Percentiles rank a stretch among this genome's conserved stretches.
Conservation (phyloP, 495 filamentous ascomycete species). For the Trichoderma orchidacearum region DNA sequence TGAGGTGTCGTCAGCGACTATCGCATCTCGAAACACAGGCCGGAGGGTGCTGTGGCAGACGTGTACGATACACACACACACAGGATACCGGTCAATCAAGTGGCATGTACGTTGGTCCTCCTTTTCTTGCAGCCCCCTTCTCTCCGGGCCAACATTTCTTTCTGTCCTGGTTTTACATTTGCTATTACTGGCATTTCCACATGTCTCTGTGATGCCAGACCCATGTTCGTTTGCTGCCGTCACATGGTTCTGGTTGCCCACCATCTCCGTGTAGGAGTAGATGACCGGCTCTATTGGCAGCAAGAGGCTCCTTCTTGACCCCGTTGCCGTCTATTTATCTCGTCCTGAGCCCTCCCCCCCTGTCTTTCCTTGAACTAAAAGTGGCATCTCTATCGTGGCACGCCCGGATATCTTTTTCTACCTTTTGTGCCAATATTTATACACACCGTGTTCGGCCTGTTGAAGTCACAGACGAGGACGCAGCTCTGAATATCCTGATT, state of each 20-base stretch:
- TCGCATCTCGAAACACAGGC: neutral
- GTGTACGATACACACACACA: neutral
- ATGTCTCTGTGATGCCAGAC: neutral
- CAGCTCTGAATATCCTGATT: no score
- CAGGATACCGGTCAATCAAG: neutral
- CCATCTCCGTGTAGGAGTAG: neutral
- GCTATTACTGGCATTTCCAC: neutral
- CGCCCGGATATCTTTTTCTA: no score
- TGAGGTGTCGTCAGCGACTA: neutral
- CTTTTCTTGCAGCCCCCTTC: neutral
- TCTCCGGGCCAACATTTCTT: neutral
- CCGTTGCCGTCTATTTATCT: neutral
- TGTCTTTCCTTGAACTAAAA: neutral
- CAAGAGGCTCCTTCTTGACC: neutral
- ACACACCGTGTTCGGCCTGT: no score
- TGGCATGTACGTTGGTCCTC: neutral
- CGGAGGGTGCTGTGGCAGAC: neutral
- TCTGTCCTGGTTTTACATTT: neutral
- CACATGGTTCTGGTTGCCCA: neutral
- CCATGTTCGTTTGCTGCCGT: neutral
- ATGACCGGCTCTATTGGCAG: neutral
- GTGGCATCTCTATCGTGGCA: no score
- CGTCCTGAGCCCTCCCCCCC: neutral
- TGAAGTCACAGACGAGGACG: no score
- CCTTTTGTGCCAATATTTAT: no score